phyloP scores from a whole-genome alignment of 345 rosid species.

The Cochlearia excelsa region DNA sequence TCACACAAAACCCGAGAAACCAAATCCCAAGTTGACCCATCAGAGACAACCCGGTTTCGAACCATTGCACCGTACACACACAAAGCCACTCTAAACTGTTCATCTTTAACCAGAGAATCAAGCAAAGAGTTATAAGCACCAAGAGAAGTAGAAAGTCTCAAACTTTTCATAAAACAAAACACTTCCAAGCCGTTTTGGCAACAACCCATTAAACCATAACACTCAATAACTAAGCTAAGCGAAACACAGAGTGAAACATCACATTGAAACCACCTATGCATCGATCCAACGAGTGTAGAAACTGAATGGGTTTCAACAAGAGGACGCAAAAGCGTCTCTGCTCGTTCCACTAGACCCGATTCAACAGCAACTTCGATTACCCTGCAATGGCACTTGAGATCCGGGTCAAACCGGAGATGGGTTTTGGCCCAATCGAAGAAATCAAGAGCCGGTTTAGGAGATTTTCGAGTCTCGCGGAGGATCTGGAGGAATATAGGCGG shows the following conservation, averaged over 20 bases:
- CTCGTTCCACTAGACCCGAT: constrained; percentile 38
- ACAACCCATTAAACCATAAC: constrained; percentile 42
- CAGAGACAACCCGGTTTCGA: constrained; percentile 38
- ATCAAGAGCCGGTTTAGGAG: constrained; percentile 43
- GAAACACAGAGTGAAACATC: constrained; percentile 30
- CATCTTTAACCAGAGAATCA: constrained; percentile 40
- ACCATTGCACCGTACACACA: constrained; percentile 56
- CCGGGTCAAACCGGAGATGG: constrained; percentile 51
- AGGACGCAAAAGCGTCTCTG: constrained; percentile 40
- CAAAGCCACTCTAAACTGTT: constrained; percentile 45
- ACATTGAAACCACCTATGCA: constrained; percentile 48
- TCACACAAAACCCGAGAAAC: constrained; percentile 50
- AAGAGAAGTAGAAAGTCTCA: constrained; percentile 40
- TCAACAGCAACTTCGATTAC: constrained; percentile 36
- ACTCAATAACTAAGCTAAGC: constrained; percentile 48
- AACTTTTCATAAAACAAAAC: constrained; percentile 38
- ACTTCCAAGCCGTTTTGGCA: constrained; percentile 48
- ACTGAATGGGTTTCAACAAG: constrained; percentile 41
- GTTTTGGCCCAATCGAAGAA: constrained; percentile 59
- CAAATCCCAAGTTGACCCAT: constrained; percentile 51
- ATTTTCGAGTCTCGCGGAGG: constrained; percentile 45
- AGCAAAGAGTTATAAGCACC: constrained; percentile 52
- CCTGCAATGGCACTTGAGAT: constrained; percentile 51
- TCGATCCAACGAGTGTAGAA: constrained; percentile 37
- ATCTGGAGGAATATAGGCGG: constrained; percentile 51